Percentiles rank a stretch among this genome's conserved stretches.
Evolutionary conservation across 2,329 filamentous ascomycete genomes (phyloP).

Genomic region (Sclerotinia minor): DNA sequence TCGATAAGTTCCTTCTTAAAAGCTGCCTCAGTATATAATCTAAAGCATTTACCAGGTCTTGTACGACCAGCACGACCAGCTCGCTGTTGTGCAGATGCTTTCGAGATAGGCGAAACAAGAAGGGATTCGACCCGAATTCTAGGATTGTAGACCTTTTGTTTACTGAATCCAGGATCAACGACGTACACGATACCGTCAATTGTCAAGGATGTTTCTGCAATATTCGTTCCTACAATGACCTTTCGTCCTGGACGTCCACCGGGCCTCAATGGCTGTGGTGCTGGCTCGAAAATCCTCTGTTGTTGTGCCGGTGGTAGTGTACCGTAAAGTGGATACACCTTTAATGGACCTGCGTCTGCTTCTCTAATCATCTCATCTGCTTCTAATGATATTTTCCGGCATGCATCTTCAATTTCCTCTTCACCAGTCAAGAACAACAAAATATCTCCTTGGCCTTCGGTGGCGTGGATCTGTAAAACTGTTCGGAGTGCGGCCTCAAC

Average conservation of each 20-base stretch:
- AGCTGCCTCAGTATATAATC: conserved; percentile 89
- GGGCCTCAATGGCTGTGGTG: conserved; percentile 69
- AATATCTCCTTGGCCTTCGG: conserved; percentile 89
- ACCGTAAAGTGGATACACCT: conserved; percentile 91
- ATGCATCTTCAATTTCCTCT: conserved; percentile 97
- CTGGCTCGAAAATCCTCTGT: conserved; percentile 90
- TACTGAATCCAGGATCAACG: conserved; percentile 98
- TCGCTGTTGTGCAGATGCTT: conserved; percentile 93
- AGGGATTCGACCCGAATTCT: conserved; percentile 94
- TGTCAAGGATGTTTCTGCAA: conserved; percentile 94
- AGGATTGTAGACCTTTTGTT: conserved; percentile 99
- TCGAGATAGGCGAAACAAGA: conserved; percentile 96
- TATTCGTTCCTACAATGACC: conserved; percentile 92
- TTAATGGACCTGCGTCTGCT: conserved; percentile 85
- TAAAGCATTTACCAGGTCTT: conserved; percentile 96
- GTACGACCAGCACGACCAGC: conserved; percentile 99
- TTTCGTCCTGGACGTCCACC: conserved; percentile 90
- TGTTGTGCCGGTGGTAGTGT: conserved; percentile 90
- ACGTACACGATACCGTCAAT: conserved; percentile 99
- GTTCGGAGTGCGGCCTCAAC: conserved; percentile 93
- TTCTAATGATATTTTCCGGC: conserved; percentile 86
- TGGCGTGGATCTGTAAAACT: conserved; percentile 93
- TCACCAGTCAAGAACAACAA: conserved; percentile 95
- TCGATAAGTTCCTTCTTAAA: conserved; percentile 99
- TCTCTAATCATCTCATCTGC: conserved; percentile 89